Percentiles rank a stretch among this genome's conserved stretches.
Conservation (phyloP, 1,139 yeast genomes). For the Yamadazyma triangularis region DNA sequence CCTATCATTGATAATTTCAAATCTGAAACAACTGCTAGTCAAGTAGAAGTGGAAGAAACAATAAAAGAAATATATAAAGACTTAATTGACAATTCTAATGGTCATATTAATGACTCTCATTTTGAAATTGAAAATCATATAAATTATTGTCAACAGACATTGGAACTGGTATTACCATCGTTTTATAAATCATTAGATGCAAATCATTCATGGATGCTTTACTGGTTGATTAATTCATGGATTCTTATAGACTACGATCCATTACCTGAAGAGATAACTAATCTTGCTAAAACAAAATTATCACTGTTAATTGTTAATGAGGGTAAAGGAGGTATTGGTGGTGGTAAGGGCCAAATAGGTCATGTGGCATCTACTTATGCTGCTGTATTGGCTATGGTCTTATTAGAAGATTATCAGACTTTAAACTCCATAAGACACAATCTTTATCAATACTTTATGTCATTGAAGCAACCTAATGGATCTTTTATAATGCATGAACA, state of each 20-base stretch:
- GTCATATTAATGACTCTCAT: constrained; percentile 3
- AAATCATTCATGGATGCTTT: constrained; percentile 85
- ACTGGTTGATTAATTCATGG: constrained; percentile 70
- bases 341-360: constrained; percentile 76
- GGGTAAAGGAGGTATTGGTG: constrained; percentile 73
- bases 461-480: constrained; percentile 65
- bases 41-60: constrained; percentile 33
- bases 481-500: constrained; percentile 67
- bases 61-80: constrained; percentile 26
- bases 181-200: constrained; percentile 62
- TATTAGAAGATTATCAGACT: constrained; percentile 41
- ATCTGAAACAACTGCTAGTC: constrained; percentile 36
- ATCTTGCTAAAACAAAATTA: constrained; percentile 15
- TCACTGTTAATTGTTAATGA: constrained; percentile 22
- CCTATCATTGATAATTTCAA: constrained; percentile 15
- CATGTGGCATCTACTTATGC: constrained; percentile 90
- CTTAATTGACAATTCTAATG: constrained; percentile 10
- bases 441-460: constrained; percentile 62
- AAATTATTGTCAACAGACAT: constrained; percentile 8
- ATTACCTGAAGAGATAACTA: constrained; percentile 5
- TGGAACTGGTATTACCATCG: constrained; percentile 37
- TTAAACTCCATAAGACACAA: constrained; percentile 21
- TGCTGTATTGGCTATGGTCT: constrained; percentile 57
- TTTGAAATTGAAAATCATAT: constrained; percentile 17
- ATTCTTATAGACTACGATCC: constrained; percentile 5